Evolutionary conservation across 805 yeast genomes (phyloP), one percentile per base, ranked within the genome.

Genomic region (Tetrapisispora namnaoensis): DNA sequence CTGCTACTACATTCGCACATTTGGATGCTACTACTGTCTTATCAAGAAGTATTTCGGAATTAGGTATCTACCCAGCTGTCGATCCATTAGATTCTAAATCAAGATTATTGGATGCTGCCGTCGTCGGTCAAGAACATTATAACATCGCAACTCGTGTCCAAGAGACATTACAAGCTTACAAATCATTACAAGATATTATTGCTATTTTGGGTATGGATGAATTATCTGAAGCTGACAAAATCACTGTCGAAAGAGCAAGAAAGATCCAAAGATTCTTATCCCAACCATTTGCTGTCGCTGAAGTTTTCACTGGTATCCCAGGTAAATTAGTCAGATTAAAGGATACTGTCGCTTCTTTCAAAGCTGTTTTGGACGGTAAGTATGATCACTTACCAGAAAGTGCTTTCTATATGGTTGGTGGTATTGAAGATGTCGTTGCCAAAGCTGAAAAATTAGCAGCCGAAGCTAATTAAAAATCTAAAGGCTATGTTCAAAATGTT

Each of bases 131-230:
- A 76, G 99, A 93, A 80, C 99, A 93, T 80, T 93, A 93, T 78
- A 85, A 83, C 63, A 88, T 85, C 72, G 99, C 99, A 58, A 78
- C 95, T 63, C 70, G 75, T 67, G 99, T 93, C 63, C 99, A 93
- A 81, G 93, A 90, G 79, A 93, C 99, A 65, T 80, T 93, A 74
- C 99, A 93, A 81, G 96, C 98, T 66, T 93, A 93, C 86, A 93
- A 93, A 82, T 93, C 99, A 65, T 82, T 93, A 73, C 99, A 93
- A 81, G 99, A 93, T 84, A 93, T 93, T 76, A 93, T 93, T 83
- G 99, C 99, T 75, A 93, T 93, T 82, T 86, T 93, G 75, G 99
- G 99, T 90, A 93, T 93, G 99, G 99, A 93, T 77, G 99, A 93
- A 82, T 84, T 93, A 79, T 89, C 97, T 61, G 99, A 93, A 81